A percentile compares a stretch with the other conserved stretches of the same genome.
phyloP scores from a whole-genome alignment of 331 rosid species.

The Rhamnella rubrinervis region DNA sequence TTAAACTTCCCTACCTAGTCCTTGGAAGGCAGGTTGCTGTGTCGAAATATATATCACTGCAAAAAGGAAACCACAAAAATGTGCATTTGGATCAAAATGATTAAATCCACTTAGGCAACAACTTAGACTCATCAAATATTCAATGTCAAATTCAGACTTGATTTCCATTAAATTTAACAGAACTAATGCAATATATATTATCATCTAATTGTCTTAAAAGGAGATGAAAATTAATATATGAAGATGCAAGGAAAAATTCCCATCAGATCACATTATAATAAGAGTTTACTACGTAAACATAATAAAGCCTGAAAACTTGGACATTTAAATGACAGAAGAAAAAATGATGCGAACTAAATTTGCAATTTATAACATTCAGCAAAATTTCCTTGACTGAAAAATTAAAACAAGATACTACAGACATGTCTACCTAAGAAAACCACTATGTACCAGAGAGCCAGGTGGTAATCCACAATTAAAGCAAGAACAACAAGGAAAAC shows the following conservation, averaged over 20 bases:
- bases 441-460: slow-evolving; percentile 68
- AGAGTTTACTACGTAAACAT: not conserved
- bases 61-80: slow-evolving; percentile 25
- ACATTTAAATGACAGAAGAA: not conserved
- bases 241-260: not conserved
- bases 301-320: not conserved
- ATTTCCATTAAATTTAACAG: not conserved
- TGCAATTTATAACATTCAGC: not conserved
- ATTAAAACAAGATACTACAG: not conserved
- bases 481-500: slow-evolving; percentile 66
- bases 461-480: slow-evolving; percentile 65
- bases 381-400: not conserved
- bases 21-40: slow-evolving; percentile 74
- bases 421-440: slow-evolving; percentile 61
- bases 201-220: not conserved
- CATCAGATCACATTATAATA: not conserved
- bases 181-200: not conserved
- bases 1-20: slow-evolving; percentile 51
- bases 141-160: not conserved
- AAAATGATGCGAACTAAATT: slow-evolving; percentile 7
- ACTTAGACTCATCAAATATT: slow-evolving; percentile 18
- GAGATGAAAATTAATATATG: slow-evolving; percentile 6
- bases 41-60: slow-evolving; percentile 73
- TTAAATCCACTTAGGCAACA: slow-evolving; percentile 11
- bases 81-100: slow-evolving; percentile 11